Conservation (phyloP, 2,329 filamentous ascomycete species). For the Penicillium sp. region DNA sequence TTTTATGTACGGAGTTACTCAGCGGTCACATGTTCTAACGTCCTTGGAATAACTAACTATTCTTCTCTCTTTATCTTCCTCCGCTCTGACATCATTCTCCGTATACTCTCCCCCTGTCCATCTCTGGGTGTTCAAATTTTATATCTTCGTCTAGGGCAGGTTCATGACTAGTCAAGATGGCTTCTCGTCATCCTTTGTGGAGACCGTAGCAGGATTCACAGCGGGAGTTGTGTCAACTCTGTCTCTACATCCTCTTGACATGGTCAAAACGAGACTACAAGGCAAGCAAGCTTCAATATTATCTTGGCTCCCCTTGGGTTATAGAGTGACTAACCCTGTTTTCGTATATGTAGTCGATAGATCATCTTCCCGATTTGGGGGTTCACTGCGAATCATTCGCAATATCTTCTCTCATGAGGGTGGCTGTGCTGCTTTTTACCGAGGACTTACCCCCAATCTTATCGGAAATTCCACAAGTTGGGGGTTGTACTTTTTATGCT, state of each 20-base stretch:
- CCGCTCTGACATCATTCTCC: not conserved
- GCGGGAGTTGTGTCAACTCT: constrained; percentile 86
- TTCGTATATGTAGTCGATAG: constrained; percentile 49
- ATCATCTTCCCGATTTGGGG: constrained; percentile 48
- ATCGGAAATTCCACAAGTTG: constrained; percentile 87
- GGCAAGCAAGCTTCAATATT: constrained; percentile 59
- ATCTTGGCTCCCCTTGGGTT: not conserved
- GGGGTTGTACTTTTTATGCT: constrained; percentile 87
- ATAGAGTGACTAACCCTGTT: not conserved
- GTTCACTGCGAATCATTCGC: constrained; percentile 54
- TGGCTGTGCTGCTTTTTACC: constrained; percentile 71
- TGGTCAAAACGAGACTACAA: constrained; percentile 95
- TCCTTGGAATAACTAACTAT: not conserved
- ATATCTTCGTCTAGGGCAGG: constrained; percentile 6
- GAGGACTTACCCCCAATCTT: constrained; percentile 85
- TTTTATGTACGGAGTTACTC: not conserved
- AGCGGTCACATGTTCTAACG: not conserved
- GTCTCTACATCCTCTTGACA: constrained; percentile 85
- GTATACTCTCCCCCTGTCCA: not conserved
- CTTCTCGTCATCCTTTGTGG: constrained; percentile 75
- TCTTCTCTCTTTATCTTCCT: not conserved
- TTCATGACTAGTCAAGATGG: constrained; percentile 51
- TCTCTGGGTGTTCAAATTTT: not conserved
- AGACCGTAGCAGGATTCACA: constrained; percentile 84
- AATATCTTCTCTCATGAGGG: constrained; percentile 57